Conservation (phyloP, 2,329 filamentous ascomycete species). For the Domatiomyces globalis region DNA sequence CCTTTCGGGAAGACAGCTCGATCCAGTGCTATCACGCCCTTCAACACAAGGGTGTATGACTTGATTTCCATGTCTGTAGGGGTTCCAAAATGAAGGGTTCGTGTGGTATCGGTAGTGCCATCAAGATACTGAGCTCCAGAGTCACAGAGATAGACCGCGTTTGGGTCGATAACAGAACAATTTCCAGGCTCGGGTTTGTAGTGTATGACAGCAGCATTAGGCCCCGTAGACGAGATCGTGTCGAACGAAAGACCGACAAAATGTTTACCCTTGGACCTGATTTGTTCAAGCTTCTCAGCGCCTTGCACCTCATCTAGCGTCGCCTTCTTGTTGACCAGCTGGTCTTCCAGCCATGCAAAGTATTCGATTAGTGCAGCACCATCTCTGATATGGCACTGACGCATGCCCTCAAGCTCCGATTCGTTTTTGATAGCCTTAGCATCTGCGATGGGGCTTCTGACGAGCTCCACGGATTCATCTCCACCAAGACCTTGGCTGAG, state of each 20-base stretch:
- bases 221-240: constrained; percentile 87
- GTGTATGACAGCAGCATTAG: constrained; percentile 90
- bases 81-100: constrained; percentile 80
- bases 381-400: constrained; percentile 82
- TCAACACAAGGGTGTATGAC: constrained; percentile 85
- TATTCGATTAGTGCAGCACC: constrained; percentile 82
- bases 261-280: constrained; percentile 46
- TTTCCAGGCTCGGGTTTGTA: constrained; percentile 76
- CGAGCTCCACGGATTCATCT: constrained; percentile 69
- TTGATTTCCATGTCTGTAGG: constrained; percentile 73
- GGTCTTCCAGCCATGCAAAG: constrained; percentile 92
- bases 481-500: constrained; percentile 77
- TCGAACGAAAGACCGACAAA: constrained; percentile 88
- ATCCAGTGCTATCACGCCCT: constrained; percentile 84
- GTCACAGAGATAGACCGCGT: constrained; percentile 83
- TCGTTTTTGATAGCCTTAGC: constrained; percentile 92
- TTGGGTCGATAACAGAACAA: constrained; percentile 72
- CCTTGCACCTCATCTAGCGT: constrained; percentile 74
- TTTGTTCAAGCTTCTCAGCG: constrained; percentile 73
- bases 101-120: constrained; percentile 89
- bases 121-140: constrained; percentile 94
- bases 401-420: constrained; percentile 80
- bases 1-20: constrained; percentile 83
- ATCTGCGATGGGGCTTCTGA: constrained; percentile 74
- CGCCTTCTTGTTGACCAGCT: constrained; percentile 59